Evolutionary conservation across 345 rosid genomes (phyloP), one percentile per base, ranked within the genome.

Genomic region (Carallia brachiata): DNA sequence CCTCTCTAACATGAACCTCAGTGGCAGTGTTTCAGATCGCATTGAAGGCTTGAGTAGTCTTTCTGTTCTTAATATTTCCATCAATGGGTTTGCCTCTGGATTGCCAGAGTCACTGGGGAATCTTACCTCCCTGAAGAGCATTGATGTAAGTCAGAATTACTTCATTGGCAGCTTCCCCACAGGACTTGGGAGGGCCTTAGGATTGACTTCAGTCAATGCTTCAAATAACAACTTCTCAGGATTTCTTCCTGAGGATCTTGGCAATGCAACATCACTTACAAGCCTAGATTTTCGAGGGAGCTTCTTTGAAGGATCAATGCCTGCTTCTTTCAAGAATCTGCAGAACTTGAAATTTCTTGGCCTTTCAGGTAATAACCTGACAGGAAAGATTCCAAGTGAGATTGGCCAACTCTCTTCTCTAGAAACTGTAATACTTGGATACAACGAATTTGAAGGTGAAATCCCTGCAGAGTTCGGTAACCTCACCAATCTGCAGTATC

Each of bases 181-280:
- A 18, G 98, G 97, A n/a, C 83, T 94, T 16, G 96, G 98, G 6
- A 80, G 63, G 79, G 91, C 85, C 17, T 67, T 77, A 4, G 87
- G 85, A 48, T 84, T 94, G 71, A 84, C 84, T 61, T 81, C 73
- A 63, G 84, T 94, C 68, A 94, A 89, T 61, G 97, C 88, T 1
- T 94, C 97, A 2, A 86, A 91, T 85, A 94, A 94, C 81, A 88
- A 86, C 75, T 91, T 94, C 68, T 86, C 84, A 2, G 97, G 98
- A 12, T 61, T 75, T 81, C 87, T 91, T 12, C 97, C 95, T 0
- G 93, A 83, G 70, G 98, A 94, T 84, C 90, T 94, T 13, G 88
- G 93, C 59, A 87, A 86, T 63, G 88, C 94, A 58, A 84, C 89
- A 6, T 32, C 73, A 8, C 87, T 94, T 30, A 86, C 84, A 71